Base-by-base conservation (phyloP, 345 rosid genomes). In the Pugionium cornutum region DNA sequence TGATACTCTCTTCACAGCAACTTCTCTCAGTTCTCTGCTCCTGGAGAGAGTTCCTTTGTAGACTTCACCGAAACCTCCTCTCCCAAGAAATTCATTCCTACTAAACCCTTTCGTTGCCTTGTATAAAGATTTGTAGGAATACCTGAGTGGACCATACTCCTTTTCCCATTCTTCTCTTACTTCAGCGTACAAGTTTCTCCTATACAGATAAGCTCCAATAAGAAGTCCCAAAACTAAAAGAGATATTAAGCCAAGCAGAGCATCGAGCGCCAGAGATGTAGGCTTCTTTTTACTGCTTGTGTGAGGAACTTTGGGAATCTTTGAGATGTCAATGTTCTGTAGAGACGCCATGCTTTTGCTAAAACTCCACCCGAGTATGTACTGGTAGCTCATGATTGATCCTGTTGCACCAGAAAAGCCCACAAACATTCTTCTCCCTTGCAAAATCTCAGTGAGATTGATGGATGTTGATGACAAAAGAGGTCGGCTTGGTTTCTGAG, bases 351-450 rank as follows among this genome's bases (percentile, higher is more conserved):
- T 81, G 47, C 46, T 82, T 68, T 51, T 72, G 58, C 64, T 81
- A 58, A 80, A 89, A 73, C 90, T 89, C 90, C 96, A 88, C 9
- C 89, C 88, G 6, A 83, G 80, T 43, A 86, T 37, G 45, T 79
- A 83, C 7, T 86, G 91, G 43, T 73, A 53, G 28, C 79, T 69
- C 62, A 37, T 11, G 27, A 62, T 33, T 5, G 77, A 42, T 1
- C 89, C 83, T 0, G 88, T 84, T 7, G 91, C 32, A 4, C 88
- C 81, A 1, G 89, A 82, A 74, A 89, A 81, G 4, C 95, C 97
- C 0, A 84, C 75, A 57, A 74, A 81, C 76, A 73, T 59, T 73
- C 62, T 73, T 44, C 82, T 26, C 8, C 80, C 74, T 58, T 55
- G 36, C 63, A 89, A 32, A 50, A 79, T 31, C 3, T 71, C 41